A percentile compares a stretch with the other conserved stretches of the same genome.
Evolutionary conservation across 148 eudicot genomes (phyloP).

Genomic region (Nepenthes mirabilis): DNA sequence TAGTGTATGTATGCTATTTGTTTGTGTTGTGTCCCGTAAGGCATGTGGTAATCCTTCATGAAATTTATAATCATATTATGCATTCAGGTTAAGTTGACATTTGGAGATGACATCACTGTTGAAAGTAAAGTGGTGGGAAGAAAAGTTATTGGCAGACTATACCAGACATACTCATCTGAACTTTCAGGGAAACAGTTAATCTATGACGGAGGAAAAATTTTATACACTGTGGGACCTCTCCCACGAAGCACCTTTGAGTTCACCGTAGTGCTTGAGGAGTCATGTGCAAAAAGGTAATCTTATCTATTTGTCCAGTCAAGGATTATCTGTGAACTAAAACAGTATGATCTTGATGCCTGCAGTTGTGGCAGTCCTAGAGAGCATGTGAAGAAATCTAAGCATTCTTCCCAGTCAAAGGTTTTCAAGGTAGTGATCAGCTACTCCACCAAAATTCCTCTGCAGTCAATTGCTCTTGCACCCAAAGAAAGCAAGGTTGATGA

Average conservation of each 20-base stretch:
- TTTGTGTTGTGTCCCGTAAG: background rate
- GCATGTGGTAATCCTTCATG: background rate
- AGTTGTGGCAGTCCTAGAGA: constrained; percentile 30
- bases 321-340: background rate
- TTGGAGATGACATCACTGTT: constrained; percentile 34
- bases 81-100: constrained; percentile 55
- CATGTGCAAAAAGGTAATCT: constrained; percentile 44
- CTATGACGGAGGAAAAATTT: constrained; percentile 64
- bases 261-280: constrained; percentile 45
- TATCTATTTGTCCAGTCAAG: background rate
- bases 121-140: constrained; percentile 45
- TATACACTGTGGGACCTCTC: constrained; percentile 67
- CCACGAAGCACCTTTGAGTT: constrained; percentile 38
- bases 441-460: constrained; percentile 39
- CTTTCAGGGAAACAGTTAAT: constrained; percentile 37
- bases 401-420: constrained; percentile 29
- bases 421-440: constrained; percentile 54
- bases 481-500: constrained; percentile 32
- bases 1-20: constrained; percentile 26
- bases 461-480: constrained; percentile 22
- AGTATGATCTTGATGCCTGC: constrained; percentile 7
- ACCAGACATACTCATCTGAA: constrained; percentile 35
- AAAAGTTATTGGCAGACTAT: constrained; percentile 43
- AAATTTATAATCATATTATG: constrained; percentile 4
- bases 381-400: constrained; percentile 47